Conservation (phyloP, 768 basidiomycete genomes). For the Paxillus rubicundulus region DNA sequence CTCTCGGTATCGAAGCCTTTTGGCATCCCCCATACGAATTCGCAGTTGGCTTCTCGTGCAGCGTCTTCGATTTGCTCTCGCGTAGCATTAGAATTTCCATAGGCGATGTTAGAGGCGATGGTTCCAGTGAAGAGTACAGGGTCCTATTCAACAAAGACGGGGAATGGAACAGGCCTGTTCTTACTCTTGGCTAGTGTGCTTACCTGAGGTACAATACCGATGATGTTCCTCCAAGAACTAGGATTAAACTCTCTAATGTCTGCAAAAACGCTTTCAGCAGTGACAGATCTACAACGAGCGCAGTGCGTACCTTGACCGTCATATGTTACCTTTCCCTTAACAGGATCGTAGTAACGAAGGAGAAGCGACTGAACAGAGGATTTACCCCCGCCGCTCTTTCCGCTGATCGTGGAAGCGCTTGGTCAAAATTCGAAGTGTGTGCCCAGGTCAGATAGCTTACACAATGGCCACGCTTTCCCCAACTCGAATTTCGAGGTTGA, state of each 20-base stretch:
- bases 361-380: slow-evolving; percentile 87
- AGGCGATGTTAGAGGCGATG: slow-evolving; percentile 93
- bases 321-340: slow-evolving; percentile 77
- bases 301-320: slow-evolving; percentile 70
- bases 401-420: slow-evolving; percentile 43
- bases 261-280: slow-evolving; percentile 24
- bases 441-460: slow-evolving; percentile 47
- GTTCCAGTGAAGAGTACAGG: slow-evolving; percentile 90
- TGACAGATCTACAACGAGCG: not conserved
- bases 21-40: slow-evolving; percentile 94
- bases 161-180: not conserved
- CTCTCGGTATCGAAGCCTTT: slow-evolving; percentile 92
- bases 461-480: slow-evolving; percentile 92
- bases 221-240: slow-evolving; percentile 82
- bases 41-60: slow-evolving; percentile 90
- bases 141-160: slow-evolving; percentile 40
- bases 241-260: slow-evolving; percentile 87
- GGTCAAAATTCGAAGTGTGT: too few species aligned
- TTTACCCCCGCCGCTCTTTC: slow-evolving; percentile 92
- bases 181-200: not conserved
- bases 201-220: slow-evolving; percentile 91
- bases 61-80: slow-evolving; percentile 84
- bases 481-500: slow-evolving; percentile 74
- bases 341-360: slow-evolving; percentile 86
- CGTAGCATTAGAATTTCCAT: slow-evolving; percentile 72